Conservation (phyloP, 2,329 filamentous ascomycete genomes). For the Fusarium nodosum region DNA sequence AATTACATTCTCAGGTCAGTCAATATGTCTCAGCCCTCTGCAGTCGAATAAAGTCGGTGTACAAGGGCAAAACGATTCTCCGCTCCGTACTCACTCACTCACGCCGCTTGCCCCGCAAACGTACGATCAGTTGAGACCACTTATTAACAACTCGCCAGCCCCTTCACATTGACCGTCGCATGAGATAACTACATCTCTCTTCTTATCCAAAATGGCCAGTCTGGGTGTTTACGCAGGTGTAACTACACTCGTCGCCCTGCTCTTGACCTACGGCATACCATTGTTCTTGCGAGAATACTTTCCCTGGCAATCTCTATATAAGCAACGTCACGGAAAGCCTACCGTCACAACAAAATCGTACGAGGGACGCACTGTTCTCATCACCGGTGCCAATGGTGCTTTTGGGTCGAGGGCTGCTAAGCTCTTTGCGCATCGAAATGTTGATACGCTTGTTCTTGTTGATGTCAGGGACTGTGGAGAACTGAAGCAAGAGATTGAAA, state of each 20-base stretch:
- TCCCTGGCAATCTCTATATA: conserved; percentile 52
- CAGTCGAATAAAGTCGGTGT: conserved; percentile 23
- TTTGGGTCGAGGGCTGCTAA: conserved; percentile 55
- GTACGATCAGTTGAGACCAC: conserved; percentile 27
- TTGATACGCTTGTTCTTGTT: conserved; percentile 55
- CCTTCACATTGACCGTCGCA: conserved; percentile 7
- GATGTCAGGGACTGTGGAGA: conserved; percentile 53
- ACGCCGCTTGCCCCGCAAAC: conserved; percentile 34
- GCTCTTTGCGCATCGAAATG: conserved; percentile 53
- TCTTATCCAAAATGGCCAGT: conserved; percentile 34
- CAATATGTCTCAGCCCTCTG: not conserved
- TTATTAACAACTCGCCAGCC: conserved; percentile 10
- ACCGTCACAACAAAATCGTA: conserved; percentile 55
- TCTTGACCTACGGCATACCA: conserved; percentile 51
- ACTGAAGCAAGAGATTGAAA: conserved; percentile 54
- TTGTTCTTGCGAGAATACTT: conserved; percentile 54
- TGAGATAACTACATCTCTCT: not conserved
- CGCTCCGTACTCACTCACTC: conserved; percentile 25
- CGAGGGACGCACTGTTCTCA: conserved; percentile 54
- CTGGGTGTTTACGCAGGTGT: conserved; percentile 20
- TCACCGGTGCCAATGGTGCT: conserved; percentile 56
- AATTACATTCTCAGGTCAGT: not conserved
- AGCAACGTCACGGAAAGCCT: conserved; percentile 53
- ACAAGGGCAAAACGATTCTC: conserved; percentile 40
- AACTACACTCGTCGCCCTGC: conserved; percentile 34